Evolutionary conservation across 371 early-diverging fungal species (phyloP), one percentile per base, ranked within the genome.

Genomic region (Paraphysoderma sedebokerense): DNA sequence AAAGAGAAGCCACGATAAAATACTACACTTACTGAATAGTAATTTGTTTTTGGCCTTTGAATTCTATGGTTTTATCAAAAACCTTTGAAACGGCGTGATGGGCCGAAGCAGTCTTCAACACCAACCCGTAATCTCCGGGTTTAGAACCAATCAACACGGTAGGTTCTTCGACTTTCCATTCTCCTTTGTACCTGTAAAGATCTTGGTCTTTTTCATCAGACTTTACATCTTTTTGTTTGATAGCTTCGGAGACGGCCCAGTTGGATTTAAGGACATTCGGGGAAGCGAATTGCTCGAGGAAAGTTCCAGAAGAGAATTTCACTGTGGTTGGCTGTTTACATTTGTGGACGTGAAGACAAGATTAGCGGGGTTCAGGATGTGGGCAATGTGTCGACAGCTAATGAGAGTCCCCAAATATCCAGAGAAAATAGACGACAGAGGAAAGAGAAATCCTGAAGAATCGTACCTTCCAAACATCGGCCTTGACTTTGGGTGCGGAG

Each of bases 31-130:
- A 70, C 68, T 95, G 95, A 48, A 91, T 63, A 53, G 32, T 50
- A 17, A 50, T 26, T 3, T 24, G 9, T 9, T 28, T 56, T 72
- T 73, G 20, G 56, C 68, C 1, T 51, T 66, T 31, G 68, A 63
- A 37, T 74, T 12, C 76, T 35, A 81, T 45, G 1, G 74, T 70
- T 31, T 51, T 42, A 3, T 57, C 56, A 38, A 81, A 73, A 37
- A 52, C 54, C 12, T 67, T 64, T 15, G 81, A 68, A 40, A 81
- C 76, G 24, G 82, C 82, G 47, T 77, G 77, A 57, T 76, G 77
- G 17, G 74, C 68, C 26, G 73, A 76, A 13, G 72, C 56, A 45
- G 67, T 63, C 60, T 76, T 74, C 44, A 70, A 61, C 58, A 68
- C 65, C 44, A 74, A 55, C 13, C 66, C 74, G 40, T 56, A 36